A percentile compares a stretch with the other conserved stretches of the same genome.
phyloP scores from a whole-genome alignment of 225 moss, liverwort and hornwort genomes.

The Asterella californica region DNA sequence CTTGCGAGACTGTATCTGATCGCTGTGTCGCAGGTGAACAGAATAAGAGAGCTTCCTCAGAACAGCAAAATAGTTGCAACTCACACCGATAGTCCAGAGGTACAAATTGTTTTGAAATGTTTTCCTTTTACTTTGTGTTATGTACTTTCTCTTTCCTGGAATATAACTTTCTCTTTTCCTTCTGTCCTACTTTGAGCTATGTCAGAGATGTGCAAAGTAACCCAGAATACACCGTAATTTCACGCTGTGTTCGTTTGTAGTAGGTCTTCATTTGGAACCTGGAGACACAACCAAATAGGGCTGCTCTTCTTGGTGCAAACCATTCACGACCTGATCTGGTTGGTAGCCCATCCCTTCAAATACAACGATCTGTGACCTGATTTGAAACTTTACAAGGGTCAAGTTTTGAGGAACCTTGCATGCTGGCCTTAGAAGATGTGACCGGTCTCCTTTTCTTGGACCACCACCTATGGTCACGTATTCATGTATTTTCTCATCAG shows the following conservation, averaged over 20 bases:
- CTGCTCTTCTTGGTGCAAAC: slow-evolving; percentile 52
- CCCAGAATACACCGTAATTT: background rate
- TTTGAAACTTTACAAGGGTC: background rate
- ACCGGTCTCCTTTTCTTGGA: too few relatives aligned
- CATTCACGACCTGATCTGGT: slow-evolving; percentile 88
- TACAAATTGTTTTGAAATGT: slow-evolving; percentile 18
- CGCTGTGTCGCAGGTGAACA: slow-evolving; percentile 56
- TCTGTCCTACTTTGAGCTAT: too few relatives aligned
- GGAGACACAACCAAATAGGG: slow-evolving; percentile 77
- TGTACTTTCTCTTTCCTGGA: background rate
- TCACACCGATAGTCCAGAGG: slow-evolving; percentile 95
- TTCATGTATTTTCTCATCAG: background rate
- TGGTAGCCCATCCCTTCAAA: background rate
- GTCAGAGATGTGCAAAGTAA: background rate
- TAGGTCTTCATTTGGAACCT: slow-evolving; percentile 91
- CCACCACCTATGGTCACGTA: background rate
- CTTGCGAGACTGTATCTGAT: slow-evolving; percentile 1
- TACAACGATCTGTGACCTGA: background rate
- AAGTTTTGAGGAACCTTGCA: background rate
- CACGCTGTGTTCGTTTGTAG: slow-evolving; percentile 8
- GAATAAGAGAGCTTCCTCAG: slow-evolving; percentile 93
- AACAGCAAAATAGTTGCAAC: slow-evolving; percentile 90
- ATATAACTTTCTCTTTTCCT: too few relatives aligned
- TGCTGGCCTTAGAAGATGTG: too few relatives aligned
- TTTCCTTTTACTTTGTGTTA: background rate